Conservation (phyloP, 805 yeast species). For the Candida caryicola region DNA sequence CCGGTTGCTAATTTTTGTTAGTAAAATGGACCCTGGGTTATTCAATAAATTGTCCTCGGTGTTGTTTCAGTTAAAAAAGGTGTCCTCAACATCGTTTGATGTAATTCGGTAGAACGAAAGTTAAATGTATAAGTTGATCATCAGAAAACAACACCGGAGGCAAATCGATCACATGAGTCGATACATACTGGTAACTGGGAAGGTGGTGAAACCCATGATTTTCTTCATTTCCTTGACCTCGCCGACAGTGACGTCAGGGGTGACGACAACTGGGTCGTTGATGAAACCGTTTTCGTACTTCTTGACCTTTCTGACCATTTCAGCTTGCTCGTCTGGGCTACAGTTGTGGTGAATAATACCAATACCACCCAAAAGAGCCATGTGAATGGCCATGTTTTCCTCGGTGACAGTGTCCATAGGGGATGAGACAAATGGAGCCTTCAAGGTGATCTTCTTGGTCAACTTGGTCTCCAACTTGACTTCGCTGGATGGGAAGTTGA, state of each 20-base stretch:
- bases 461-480: conserved; percentile 82
- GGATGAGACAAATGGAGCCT: conserved; percentile 93
- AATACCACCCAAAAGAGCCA: conserved; percentile 98
- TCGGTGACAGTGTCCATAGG: conserved; percentile 99
- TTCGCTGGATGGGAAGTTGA: conserved; percentile 75
- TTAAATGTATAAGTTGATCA: conserved; percentile 59
- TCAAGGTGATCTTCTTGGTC: conserved; percentile 88
- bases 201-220: conserved; percentile 87
- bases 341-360: conserved; percentile 99
- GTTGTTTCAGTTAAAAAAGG: conserved; percentile 27
- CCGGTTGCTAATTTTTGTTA: conserved; percentile 66
- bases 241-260: conserved; percentile 74
- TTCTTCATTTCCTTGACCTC: conserved; percentile 72
- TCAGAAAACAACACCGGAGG: conserved; percentile 36
- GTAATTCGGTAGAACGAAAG: conserved; percentile 99
- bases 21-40: too few species aligned
- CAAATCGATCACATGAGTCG: conserved; percentile 1
- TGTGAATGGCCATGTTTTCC: conserved; percentile 94
- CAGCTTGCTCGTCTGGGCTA: conserved; percentile 95
- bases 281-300: conserved; percentile 97
- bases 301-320: conserved; percentile 95
- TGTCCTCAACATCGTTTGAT: conserved; percentile 97
- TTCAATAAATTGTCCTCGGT: too few species aligned
- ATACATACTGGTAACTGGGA: conserved; percentile 98
- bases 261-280: conserved; percentile 84